Evolutionary conservation across 2,329 filamentous ascomycete genomes (phyloP), one percentile per base, ranked within the genome.

Genomic region (Teratosphaeria gauchensis): DNA sequence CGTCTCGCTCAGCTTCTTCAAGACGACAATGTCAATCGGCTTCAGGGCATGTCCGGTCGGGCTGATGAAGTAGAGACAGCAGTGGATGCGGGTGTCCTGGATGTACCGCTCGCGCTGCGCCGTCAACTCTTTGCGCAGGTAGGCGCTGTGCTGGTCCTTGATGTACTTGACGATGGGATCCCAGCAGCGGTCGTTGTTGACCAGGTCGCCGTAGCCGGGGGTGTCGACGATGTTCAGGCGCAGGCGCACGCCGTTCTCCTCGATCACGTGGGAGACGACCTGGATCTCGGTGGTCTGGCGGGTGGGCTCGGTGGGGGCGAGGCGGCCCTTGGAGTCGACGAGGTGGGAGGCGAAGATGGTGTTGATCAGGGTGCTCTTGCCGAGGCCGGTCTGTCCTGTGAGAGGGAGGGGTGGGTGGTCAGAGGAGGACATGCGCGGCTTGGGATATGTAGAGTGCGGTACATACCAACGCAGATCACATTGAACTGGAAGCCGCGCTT

Each of bases 401-500:
- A 4, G 21, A 30, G 51, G 53, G 30, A 14, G 5, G 42, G 21
- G 48, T 28, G 16, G n/a, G n/a, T 21, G 42, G n/a, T 19, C 31
- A 9, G 21, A 35, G 8, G 12, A 19, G 24, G 21, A 56, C 52
- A 54, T 19, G 19, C 19, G 38, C 12, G 24, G 11, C 12, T 5
- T 32, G 24, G 21, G 48, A 11, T 21, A 21, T 8, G 12, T 33
- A 19, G 54, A 51, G 51, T 35, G 9, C 5, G n/a, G 31, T 32
- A 87, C 92, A 76, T 83, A 97, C 94, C 94, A 76, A 97, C 94
- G 76, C 92, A 96, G 78, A 97, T 97, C 74, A 97, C 88, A 77
- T 99, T 99, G 86, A 99, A 99, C 79, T 99, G 94, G 79, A 99
- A 99, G 71, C 94, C 94, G 79, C 94, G 91, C 85, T 99, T 99